These are phyloP conservation scores for Lactarius sp. DNA, from an alignment of 768 basidiomycete genomes.

Conservation along the genomic window DNA sequence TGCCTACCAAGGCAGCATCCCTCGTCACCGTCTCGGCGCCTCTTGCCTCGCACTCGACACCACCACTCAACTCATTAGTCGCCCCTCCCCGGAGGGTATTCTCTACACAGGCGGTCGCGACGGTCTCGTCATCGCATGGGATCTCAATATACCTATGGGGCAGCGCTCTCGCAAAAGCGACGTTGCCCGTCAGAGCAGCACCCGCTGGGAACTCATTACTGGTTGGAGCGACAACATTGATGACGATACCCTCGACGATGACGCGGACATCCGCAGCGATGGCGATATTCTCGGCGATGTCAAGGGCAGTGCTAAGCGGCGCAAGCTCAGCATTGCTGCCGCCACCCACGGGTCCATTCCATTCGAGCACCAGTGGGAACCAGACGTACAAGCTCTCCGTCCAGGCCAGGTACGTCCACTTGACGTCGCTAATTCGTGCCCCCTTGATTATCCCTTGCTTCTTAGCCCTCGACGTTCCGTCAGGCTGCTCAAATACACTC, in stretches of 20 bases:
- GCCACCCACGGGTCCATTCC: slow-evolving; percentile 38
- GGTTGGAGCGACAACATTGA: slow-evolving; percentile 73
- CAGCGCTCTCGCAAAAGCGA: slow-evolving; percentile 36
- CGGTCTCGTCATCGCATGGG: slow-evolving; percentile 85
- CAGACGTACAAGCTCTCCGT: slow-evolving; percentile 51
- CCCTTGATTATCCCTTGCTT: not conserved
- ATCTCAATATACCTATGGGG: slow-evolving; percentile 64
- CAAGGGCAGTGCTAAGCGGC: slow-evolving; percentile 34
- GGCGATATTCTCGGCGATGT: slow-evolving; percentile 79
- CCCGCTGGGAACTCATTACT: slow-evolving; percentile 76
- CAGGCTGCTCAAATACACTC: slow-evolving; percentile 87
- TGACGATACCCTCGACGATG: slow-evolving; percentile 63
- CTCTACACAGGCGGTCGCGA: slow-evolving; percentile 88
- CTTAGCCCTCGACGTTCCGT: slow-evolving; percentile 61
- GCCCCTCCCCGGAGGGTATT: slow-evolving; percentile 72
- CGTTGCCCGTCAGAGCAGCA: slow-evolving; percentile 27
- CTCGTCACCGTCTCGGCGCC: slow-evolving; percentile 77
- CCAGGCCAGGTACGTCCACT: slow-evolving; percentile 44
- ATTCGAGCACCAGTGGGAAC: slow-evolving; percentile 76
- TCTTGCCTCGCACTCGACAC: slow-evolving; percentile 84
- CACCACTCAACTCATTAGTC: slow-evolving; percentile 69
- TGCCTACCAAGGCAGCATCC: not conserved
- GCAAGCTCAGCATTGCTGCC: slow-evolving; percentile 33
- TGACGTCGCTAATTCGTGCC: not conserved
- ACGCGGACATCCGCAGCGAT: slow-evolving; percentile 56